A percentile compares a stretch with the other conserved stretches of the same genome.
Evolutionary conservation across 108 stramenopile species (phyloP).

Genomic region (Schizochytrium sp.): DNA sequence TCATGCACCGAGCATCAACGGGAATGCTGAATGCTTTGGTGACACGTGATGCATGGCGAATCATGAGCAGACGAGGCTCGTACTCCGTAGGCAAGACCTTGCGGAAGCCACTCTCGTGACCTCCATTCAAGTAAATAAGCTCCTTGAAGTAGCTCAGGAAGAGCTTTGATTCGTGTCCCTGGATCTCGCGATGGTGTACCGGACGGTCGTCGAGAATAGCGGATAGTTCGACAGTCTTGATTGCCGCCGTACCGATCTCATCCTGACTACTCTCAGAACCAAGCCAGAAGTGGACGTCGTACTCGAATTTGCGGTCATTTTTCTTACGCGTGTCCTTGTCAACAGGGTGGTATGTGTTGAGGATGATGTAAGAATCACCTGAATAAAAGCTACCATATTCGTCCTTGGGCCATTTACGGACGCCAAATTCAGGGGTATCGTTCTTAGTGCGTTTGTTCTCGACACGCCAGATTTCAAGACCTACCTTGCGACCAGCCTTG

Average conservation of each 20-base stretch:
- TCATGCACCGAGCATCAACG: slow-evolving; percentile 73
- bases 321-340: neutral
- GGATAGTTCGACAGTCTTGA: slow-evolving; percentile 92
- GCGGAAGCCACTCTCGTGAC: slow-evolving; percentile 86
- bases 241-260: slow-evolving; percentile 89
- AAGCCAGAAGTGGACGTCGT: slow-evolving; percentile 86
- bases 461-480: slow-evolving; percentile 35
- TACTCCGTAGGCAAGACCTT: slow-evolving; percentile 79
- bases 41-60: slow-evolving; percentile 75
- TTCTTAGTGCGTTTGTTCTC: slow-evolving; percentile 53
- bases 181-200: slow-evolving; percentile 88
- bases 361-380: slow-evolving; percentile 88
- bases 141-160: slow-evolving; percentile 77
- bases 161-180: slow-evolving; percentile 82
- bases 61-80: slow-evolving; percentile 62
- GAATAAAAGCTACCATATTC: slow-evolving; percentile 84
- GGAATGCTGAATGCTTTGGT: slow-evolving; percentile 79
- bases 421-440: slow-evolving; percentile 66
- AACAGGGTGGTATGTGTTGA: slow-evolving; percentile 73
- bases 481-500: slow-evolving; percentile 12
- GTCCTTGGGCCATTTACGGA: slow-evolving; percentile 80
- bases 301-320: slow-evolving; percentile 63
- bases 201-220: slow-evolving; percentile 83
- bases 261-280: slow-evolving; percentile 86
- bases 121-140: slow-evolving; percentile 85